Percentiles rank a stretch among this genome's conserved stretches.
phyloP scores from a whole-genome alignment of 768 basidiomycete genomes.

The Pisolithus orientalis region DNA sequence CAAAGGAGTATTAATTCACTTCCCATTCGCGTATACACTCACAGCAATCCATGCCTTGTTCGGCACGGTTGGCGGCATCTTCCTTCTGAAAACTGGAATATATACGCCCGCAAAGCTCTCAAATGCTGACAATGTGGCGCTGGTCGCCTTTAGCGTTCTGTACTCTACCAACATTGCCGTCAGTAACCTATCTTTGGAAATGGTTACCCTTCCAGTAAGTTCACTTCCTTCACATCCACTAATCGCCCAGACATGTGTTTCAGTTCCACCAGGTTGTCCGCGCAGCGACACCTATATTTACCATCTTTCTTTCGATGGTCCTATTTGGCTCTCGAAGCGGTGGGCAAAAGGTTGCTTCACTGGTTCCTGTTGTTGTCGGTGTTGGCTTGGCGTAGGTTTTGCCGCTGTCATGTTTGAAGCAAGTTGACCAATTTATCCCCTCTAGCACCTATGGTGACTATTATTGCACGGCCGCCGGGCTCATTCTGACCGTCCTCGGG shows the following conservation, averaged over 20 bases:
- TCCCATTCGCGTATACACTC: slow-evolving; percentile 94
- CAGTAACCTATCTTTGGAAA: slow-evolving; percentile 82
- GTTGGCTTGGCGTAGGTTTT: slow-evolving; percentile 77
- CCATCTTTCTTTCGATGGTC: slow-evolving; percentile 68
- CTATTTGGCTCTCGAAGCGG: slow-evolving; percentile 60
- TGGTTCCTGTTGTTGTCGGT: slow-evolving; percentile 82
- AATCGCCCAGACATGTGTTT: not conserved
- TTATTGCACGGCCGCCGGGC: slow-evolving; percentile 80
- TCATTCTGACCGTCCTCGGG: slow-evolving; percentile 84
- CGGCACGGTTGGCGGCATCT: slow-evolving; percentile 73
- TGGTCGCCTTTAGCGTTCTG: slow-evolving; percentile 79
- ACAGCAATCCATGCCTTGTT: slow-evolving; percentile 89
- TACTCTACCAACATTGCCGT: slow-evolving; percentile 95
- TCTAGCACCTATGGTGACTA: slow-evolving; percentile 93
- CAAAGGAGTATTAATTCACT: slow-evolving; percentile 85
- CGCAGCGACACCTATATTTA: slow-evolving; percentile 89
- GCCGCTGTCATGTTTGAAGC: not conserved
- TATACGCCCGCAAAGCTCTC: slow-evolving; percentile 55
- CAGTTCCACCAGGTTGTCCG: slow-evolving; percentile 98
- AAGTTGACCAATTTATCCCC: not conserved
- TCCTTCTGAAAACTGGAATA: slow-evolving; percentile 50
- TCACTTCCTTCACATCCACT: not conserved
- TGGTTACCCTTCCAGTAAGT: slow-evolving; percentile 87
- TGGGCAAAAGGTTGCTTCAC: slow-evolving; percentile 56
- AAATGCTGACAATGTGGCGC: slow-evolving; percentile 46